These are phyloP conservation scores for Pythium aquatile DNA, from an alignment of 352 stramenopile species.

Conservation along the genomic window DNA sequence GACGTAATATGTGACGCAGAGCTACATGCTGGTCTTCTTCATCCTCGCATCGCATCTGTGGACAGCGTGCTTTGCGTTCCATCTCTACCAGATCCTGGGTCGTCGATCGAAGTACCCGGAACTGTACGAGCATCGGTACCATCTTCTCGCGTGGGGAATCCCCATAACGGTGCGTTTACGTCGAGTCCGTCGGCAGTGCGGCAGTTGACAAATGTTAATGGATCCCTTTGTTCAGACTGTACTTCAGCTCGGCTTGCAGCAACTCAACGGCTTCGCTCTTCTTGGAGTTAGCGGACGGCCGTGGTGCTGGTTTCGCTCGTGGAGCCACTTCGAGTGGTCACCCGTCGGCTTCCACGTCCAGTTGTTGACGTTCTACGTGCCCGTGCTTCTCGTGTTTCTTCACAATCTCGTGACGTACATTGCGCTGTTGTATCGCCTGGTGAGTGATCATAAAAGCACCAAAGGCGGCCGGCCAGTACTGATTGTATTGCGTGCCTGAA, in stretches of 20 bases:
- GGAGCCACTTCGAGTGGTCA: slow-evolving; percentile 57
- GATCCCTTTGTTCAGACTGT: slow-evolving; percentile 34
- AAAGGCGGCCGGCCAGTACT: background rate
- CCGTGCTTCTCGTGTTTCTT: slow-evolving; percentile 45
- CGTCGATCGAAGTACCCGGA: slow-evolving; percentile 51
- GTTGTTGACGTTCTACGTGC: slow-evolving; percentile 58
- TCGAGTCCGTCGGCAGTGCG: background rate
- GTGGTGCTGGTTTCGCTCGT: slow-evolving; percentile 80
- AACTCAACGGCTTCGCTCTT: slow-evolving; percentile 41
- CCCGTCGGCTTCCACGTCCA: slow-evolving; percentile 53
- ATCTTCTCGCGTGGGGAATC: slow-evolving; percentile 67
- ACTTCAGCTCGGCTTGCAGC: slow-evolving; percentile 45
- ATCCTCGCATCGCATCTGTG: slow-evolving; percentile 63
- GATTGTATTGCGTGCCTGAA: slow-evolving; percentile 14
- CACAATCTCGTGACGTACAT: slow-evolving; percentile 69
- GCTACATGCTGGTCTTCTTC: slow-evolving; percentile 70
- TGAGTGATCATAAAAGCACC: slow-evolving; percentile 9
- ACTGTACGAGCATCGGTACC: slow-evolving; percentile 66
- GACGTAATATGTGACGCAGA: slow-evolving; percentile 25
- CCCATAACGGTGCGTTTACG: slow-evolving; percentile 37
- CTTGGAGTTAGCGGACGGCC: slow-evolving; percentile 61
- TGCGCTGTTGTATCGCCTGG: slow-evolving; percentile 55
- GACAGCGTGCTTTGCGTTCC: slow-evolving; percentile 76
- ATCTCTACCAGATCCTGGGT: slow-evolving; percentile 68
- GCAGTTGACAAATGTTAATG: too few relatives aligned